Base-by-base conservation (phyloP, 2,329 filamentous ascomycete genomes). In the Colletotrichum karsti region DNA sequence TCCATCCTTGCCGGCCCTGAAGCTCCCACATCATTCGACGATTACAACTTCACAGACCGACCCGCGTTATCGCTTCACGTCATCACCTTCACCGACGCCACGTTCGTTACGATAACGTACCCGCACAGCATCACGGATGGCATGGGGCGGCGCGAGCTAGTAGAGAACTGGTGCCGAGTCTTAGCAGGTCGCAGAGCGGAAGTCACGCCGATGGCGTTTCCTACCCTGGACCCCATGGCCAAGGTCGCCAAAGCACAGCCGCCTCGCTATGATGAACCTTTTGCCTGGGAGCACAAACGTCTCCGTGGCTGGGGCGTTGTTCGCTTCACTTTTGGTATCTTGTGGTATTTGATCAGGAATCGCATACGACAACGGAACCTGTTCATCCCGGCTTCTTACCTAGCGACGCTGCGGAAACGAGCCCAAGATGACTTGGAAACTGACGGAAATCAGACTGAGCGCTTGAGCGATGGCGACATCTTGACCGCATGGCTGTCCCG, bases 21-120 rank as follows among this genome's bases (percentile, higher is more conserved):
- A 7, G 70, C 67, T 8, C 72, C 74, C 2, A 56, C 9, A 3
- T 75, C 69, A 3, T 69, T 84, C 0, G 70, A 76, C 1, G 83
- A 85, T 63, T 84, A 80, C 69, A 57, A 83, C 12, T 71, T 74
- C 55, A 67, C 72, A 4, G 84, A 87, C 71, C 73, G 70, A n/a
- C 84, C 85, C 1, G 81, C 83, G 70, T 71, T 88, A 3, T 78
- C 78, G 3, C 74, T 88, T 4, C 83, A 86, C 64, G 76, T 88
- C 48, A 79, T 81, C 2, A 79, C 80, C 0, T 88, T 88, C 71
- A 71, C 71, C 3, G 82, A 89, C 64, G 82, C 83, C 0, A 88
- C 86, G 0, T 73, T 88, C 0, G 76, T 88, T 1, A 77, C 79
- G 0, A 63, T 88, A 0, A 76, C 75, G 1, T 85, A 79, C 74